Evolutionary conservation across 129 eudicot species (phyloP).

Genomic region (Helianthus tuberosus): DNA sequence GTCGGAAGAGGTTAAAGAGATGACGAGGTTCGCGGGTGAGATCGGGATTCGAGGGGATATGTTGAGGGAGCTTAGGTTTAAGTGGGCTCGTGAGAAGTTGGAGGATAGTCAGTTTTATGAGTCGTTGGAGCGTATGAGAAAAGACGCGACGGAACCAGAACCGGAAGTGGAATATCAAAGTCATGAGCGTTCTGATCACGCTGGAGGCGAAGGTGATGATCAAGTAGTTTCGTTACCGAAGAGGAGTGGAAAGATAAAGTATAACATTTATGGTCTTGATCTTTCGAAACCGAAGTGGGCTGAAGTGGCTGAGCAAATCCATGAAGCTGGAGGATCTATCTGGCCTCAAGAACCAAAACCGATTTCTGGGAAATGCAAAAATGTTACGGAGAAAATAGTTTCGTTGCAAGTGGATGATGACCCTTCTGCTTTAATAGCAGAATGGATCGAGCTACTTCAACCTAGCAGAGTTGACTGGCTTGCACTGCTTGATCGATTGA

Average conservation of each 20-base stretch:
- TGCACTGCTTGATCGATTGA: slow-evolving; percentile 61
- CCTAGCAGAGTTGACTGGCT: slow-evolving; percentile 88
- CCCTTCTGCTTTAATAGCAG: slow-evolving; percentile 56
- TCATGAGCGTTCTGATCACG: slow-evolving; percentile 31
- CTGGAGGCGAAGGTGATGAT: slow-evolving; percentile 27
- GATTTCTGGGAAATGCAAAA: slow-evolving; percentile 70
- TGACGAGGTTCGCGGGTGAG: slow-evolving; percentile 88
- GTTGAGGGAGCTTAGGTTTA: slow-evolving; percentile 87
- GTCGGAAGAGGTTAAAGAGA: slow-evolving; percentile 75
- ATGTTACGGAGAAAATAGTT: slow-evolving; percentile 68
- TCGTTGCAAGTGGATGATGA: slow-evolving; percentile 59
- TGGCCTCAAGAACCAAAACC: slow-evolving; percentile 82
- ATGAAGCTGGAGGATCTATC: slow-evolving; percentile 48
- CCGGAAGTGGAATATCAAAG: slow-evolving; percentile 13
- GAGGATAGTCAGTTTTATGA: slow-evolving; percentile 78
- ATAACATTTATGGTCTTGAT: slow-evolving; percentile 91
- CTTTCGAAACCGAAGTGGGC: slow-evolving; percentile 79
- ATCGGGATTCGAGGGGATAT: slow-evolving; percentile 88
- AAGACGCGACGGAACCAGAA: slow-evolving; percentile 34
- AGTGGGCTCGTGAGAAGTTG: slow-evolving; percentile 94
- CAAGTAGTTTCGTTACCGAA: slow-evolving; percentile 59
- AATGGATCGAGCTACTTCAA: slow-evolving; percentile 76
- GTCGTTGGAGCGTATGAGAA: slow-evolving; percentile 39
- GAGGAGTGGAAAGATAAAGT: slow-evolving; percentile 85
- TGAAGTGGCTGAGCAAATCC: slow-evolving; percentile 72